phyloP scores from a whole-genome alignment of 2,329 filamentous ascomycete species.

The Acrocalymma vagum region DNA sequence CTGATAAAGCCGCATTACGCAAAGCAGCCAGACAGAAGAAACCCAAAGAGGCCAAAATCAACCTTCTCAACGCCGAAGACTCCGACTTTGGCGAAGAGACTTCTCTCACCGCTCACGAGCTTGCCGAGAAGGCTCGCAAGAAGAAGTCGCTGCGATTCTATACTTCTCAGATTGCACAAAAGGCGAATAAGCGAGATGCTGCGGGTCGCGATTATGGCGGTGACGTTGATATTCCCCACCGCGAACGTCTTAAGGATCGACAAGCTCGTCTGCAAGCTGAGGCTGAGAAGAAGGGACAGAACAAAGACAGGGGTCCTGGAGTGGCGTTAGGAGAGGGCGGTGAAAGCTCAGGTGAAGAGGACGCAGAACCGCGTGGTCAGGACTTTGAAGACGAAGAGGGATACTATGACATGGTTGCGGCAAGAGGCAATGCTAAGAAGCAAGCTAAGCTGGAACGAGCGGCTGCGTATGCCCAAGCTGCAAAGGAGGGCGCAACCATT shows the following conservation, averaged over 20 bases:
- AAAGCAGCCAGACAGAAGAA: conserved; percentile 57
- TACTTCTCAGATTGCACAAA: conserved; percentile 96
- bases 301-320: conserved; percentile 62
- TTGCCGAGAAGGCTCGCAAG: conserved; percentile 85
- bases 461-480: conserved; percentile 63
- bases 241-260: conserved; percentile 86
- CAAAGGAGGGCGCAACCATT: conserved; percentile 66
- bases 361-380: conserved; percentile 59
- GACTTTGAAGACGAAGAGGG: conserved; percentile 67
- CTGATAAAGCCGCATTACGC: conserved; percentile 56
- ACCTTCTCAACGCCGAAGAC: conserved; percentile 64
- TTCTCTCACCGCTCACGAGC: conserved; percentile 76
- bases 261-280: conserved; percentile 88
- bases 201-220: conserved; percentile 79
- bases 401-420: conserved; percentile 90
- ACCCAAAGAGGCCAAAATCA: conserved; percentile 33
- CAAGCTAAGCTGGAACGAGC: conserved; percentile 76
- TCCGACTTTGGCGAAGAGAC: conserved; percentile 96
- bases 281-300: conserved; percentile 81
- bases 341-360: conserved; percentile 72
- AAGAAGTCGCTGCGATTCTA: conserved; percentile 97
- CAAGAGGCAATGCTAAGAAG: conserved; percentile 71
- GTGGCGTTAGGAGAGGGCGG: conserved; percentile 73
- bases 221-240: conserved; percentile 84
- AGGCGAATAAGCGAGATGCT: conserved; percentile 82